phyloP scores from a whole-genome alignment of 2,329 filamentous ascomycete genomes.

The Hypoxylon sp. region DNA sequence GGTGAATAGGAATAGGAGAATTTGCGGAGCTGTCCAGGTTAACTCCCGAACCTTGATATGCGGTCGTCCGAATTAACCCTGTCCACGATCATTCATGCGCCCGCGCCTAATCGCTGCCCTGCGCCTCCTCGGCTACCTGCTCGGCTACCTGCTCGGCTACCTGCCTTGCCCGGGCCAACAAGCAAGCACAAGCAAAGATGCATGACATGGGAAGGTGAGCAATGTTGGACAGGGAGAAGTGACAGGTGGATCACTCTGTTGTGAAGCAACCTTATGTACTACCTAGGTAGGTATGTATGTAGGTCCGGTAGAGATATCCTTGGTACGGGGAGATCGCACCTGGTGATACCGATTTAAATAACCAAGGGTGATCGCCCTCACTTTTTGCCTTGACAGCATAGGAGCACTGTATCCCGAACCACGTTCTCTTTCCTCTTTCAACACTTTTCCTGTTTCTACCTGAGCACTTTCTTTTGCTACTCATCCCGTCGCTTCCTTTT shows the following conservation, averaged over 20 bases:
- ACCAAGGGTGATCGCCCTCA: conserved; percentile 36
- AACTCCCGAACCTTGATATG: conserved; percentile 15
- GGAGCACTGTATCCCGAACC: conserved; percentile 26
- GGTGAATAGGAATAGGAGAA: conserved; percentile 17
- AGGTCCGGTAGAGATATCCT: conserved; percentile 13
- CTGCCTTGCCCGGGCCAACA: conserved; percentile 9
- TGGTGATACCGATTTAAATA: conserved; percentile 36
- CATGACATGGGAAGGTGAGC: conserved; percentile 25
- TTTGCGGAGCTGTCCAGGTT: background rate
- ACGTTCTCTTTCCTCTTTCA: conserved; percentile 25
- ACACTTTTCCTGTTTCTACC: background rate
- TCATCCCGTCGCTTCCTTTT: conserved; percentile 32
- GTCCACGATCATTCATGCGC: conserved; percentile 41
- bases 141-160: background rate
- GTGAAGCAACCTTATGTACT: too few relatives aligned
- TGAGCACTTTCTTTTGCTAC: conserved; percentile 5
- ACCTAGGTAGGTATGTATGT: too few relatives aligned
- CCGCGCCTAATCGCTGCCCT: conserved; percentile 38
- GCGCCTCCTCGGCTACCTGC: background rate
- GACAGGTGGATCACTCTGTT: conserved; percentile 2
- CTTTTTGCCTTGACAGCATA: conserved; percentile 25
- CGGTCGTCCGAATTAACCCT: conserved; percentile 32
- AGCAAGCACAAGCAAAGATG: conserved; percentile 24
- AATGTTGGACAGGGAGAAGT: conserved; percentile 7
- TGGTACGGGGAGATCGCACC: conserved; percentile 21